These are phyloP conservation scores for Cyclotella cryptica DNA, from an alignment of 108 stramenopile genomes.

Conservation along the genomic window DNA sequence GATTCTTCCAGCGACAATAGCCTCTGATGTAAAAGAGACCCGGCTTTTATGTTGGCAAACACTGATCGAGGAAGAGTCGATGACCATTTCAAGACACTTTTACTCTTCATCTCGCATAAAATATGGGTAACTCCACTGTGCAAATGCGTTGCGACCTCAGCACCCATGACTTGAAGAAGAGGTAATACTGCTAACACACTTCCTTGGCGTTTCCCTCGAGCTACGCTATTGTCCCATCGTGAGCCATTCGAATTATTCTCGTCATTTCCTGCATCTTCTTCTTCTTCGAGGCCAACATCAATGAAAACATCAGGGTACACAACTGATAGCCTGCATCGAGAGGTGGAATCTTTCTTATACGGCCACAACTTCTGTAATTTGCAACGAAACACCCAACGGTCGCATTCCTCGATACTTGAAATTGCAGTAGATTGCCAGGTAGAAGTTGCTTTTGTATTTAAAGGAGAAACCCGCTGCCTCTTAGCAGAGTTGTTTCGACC, in stretches of 20 bases:
- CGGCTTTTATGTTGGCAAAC: too few species aligned
- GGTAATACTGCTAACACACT: too few species aligned
- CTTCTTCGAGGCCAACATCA: slow-evolving; percentile 25
- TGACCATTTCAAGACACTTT: too few species aligned
- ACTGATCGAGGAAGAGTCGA: too few species aligned
- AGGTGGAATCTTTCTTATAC: slow-evolving; percentile 12
- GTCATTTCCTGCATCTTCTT: slow-evolving; percentile 24
- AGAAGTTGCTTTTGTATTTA: not conserved
- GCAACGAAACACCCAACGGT: slow-evolving; percentile 57
- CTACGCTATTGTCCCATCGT: slow-evolving; percentile 12
- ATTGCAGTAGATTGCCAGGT: slow-evolving; percentile 55
- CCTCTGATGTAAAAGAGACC: slow-evolving; percentile 8
- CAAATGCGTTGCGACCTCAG: too few species aligned
- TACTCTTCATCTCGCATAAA: too few species aligned
- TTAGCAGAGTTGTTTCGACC: slow-evolving; percentile 21
- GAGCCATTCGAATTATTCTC: not conserved
- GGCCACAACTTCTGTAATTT: slow-evolving; percentile 54
- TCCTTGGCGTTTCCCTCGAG: too few species aligned
- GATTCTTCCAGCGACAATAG: slow-evolving; percentile 18
- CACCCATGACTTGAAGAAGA: too few species aligned
- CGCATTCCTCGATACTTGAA: slow-evolving; percentile 24
- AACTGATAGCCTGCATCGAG: not conserved
- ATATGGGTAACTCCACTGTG: too few species aligned
- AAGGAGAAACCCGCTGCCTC: slow-evolving; percentile 9
- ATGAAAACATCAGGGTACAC: slow-evolving; percentile 38